Evolutionary conservation across 2,329 filamentous ascomycete genomes (phyloP), one percentile per base, ranked within the genome.

Genomic region (Xylaria sp.): DNA sequence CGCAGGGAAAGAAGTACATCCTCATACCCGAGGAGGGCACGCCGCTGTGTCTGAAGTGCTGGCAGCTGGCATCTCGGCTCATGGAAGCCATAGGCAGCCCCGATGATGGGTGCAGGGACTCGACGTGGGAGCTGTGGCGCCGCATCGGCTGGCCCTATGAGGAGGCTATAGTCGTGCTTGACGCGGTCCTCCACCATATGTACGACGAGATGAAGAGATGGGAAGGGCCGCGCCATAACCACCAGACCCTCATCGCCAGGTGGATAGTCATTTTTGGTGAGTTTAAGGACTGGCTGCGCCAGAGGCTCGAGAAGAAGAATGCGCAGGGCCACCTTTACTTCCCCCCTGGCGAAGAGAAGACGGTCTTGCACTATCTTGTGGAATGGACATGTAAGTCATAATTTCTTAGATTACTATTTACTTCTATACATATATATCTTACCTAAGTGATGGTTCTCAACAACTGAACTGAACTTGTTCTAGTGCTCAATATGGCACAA

Each of bases 301-400:
- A 40, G 31, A 53, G 58, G 28, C 59, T 68, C 1, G 59, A 56
- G 31, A 68, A 68, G 62, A 65, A n/a, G 53, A 28, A 68, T 17
- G 23, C 44, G 2, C 3, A 6, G n/a, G 62, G 66, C 28, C 28
- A 31, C 26, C 59, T 58, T 2, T 66, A 66, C 23, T 68, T 66
- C 53, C 63, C 63, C 15, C 51, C 28, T 1, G n/a, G 20, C 2
- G 58, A 66, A 44, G 51, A 53, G 36, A 53, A 6, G 51, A 66
- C 42, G 53, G 59, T 67, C 6, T 20, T 68, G 53, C 51, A 49
- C 28, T 53, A 62, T 42, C 51, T 68, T 20, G 57, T 65, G 6
- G 26, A 44, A 20, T 68, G 66, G 62, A 68, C 28, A 10, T 31
- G 66, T 66, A 53, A 66, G 66, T 65, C 48, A 9, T 2, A 15